phyloP scores from a whole-genome alignment of 169 alveolate genomes.

The Plasmodium malariae region DNA sequence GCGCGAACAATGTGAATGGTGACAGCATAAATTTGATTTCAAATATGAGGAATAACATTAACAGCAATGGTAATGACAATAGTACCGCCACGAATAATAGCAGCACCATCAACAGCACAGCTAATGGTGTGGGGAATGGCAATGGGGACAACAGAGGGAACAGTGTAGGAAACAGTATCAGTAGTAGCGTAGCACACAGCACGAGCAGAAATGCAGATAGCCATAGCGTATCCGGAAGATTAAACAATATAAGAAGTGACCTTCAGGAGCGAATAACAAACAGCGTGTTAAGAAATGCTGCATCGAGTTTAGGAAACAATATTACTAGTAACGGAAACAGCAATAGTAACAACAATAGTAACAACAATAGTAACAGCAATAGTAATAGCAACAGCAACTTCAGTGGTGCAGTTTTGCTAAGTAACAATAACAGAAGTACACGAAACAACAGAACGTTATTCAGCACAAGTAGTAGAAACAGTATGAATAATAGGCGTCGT shows the following conservation, averaged over 20 bases:
- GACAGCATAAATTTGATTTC: not conserved
- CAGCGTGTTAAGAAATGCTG: slow-evolving; percentile 19
- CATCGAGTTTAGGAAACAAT: not conserved
- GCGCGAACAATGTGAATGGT: not conserved
- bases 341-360: not conserved
- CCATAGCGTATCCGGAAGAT: slow-evolving; percentile 12
- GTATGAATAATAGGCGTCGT: slow-evolving; percentile 34
- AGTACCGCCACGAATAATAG: not conserved
- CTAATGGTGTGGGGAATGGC: not conserved
- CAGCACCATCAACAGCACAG: not conserved
- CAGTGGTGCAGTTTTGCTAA: not conserved
- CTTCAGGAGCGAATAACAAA: slow-evolving; percentile 47
- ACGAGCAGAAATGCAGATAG: not conserved
- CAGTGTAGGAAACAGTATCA: not conserved
- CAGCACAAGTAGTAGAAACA: slow-evolving; percentile 15
- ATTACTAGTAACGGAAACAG: not conserved
- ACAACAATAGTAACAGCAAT: not conserved
- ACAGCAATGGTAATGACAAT: slow-evolving; percentile 2
- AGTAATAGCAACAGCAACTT: slow-evolving; percentile 1
- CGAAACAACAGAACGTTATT: slow-evolving; percentile 18
- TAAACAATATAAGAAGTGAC: slow-evolving; percentile 15
- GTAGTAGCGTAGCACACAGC: not conserved
- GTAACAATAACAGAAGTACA: slow-evolving; percentile 6
- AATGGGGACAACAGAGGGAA: not conserved
- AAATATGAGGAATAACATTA: slow-evolving; percentile 7